Evolutionary conservation across 192 early-diverging fungal species (phyloP).

Genomic region (Coemansia sp.): DNA sequence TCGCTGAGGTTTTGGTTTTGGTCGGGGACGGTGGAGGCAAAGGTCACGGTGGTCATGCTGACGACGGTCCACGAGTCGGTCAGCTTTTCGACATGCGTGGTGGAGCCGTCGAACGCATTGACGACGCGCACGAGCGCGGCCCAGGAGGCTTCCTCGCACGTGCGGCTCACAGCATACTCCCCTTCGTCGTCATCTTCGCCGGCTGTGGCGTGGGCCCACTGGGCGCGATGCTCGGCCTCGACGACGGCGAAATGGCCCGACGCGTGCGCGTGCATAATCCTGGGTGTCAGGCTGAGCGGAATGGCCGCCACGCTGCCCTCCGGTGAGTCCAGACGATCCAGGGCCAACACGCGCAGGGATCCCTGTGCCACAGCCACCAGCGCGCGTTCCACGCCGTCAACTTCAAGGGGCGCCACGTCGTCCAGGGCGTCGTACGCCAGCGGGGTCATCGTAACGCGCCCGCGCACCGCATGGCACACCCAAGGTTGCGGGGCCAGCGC

Average conservation of each 20-base stretch:
- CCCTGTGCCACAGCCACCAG: slow-evolving; percentile 85
- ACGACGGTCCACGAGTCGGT: slow-evolving; percentile 85
- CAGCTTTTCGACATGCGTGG: slow-evolving; percentile 68
- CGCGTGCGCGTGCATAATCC: slow-evolving; percentile 72
- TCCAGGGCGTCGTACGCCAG: slow-evolving; percentile 83
- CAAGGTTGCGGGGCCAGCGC: slow-evolving; percentile 86
- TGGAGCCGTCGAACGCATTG: slow-evolving; percentile 73
- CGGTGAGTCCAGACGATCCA: slow-evolving; percentile 80
- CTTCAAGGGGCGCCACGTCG: slow-evolving; percentile 81
- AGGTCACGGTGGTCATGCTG: slow-evolving; percentile 63
- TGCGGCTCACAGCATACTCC: too few relatives aligned
- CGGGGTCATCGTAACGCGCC: slow-evolving; percentile 72
- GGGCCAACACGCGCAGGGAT: slow-evolving; percentile 79
- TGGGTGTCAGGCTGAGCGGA: slow-evolving; percentile 85
- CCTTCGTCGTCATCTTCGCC: too few relatives aligned
- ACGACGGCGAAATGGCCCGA: slow-evolving; percentile 84
- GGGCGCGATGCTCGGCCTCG: slow-evolving; percentile 73
- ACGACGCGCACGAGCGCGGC: slow-evolving; percentile 82
- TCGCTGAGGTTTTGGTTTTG: too few relatives aligned
- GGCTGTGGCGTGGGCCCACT: too few relatives aligned
- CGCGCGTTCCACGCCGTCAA: slow-evolving; percentile 77
- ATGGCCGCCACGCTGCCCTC: slow-evolving; percentile 82
- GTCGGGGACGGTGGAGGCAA: too few relatives aligned
- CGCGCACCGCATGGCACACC: slow-evolving; percentile 79
- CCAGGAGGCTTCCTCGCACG: too few relatives aligned